Evolutionary conservation across 371 early-diverging fungal species (phyloP), one percentile per base, ranked within the genome.

Genomic region (Mortierella sp.): DNA sequence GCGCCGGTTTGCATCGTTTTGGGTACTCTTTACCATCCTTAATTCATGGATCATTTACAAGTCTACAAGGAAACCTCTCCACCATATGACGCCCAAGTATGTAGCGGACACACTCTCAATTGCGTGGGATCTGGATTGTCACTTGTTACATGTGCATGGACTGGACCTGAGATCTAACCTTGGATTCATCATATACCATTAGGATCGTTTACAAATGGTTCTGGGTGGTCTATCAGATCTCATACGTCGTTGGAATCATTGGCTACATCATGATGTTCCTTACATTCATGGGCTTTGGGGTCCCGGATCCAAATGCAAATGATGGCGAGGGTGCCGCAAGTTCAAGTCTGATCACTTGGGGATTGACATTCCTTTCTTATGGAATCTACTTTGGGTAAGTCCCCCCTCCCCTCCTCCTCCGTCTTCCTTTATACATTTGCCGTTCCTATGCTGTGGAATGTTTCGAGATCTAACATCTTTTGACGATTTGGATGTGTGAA

Each of bases 181-280:
- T 50, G 10, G 22, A 40, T 40, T 50, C 34, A 17, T 63, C 16
- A 1, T 51, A 1, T 21, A 37, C 51, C 34, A 27, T 27, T 70
- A 79, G 91, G 43, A 79, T 91, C 58, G 90, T 90, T 1, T 91
- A 91, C 77, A 89, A 88, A 57, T 91, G 90, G 89, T 91, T 81
- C 55, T 81, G 85, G 29, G 81, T 88, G 3, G 78, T 88, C 7
- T 88, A 91, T 60, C 85, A 87, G 62, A 77, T 79, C 4, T 90
- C 88, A 0, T 91, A 88, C 79, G 83, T 87, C 45, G 78, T 85
- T 44, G 91, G 90, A 24, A 67, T 90, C 28, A 57, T 81, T 17
- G 90, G 91, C 16, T 91, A 91, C 64, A 19, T 63, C 22, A 77
- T 87, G 40, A 65, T 89, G 45, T 74, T 91, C 67, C 53, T 85